A percentile compares a stretch with the other conserved stretches of the same genome.
These are phyloP conservation scores for Dothidotthia symphoricarpi DNA, from an alignment of 2,329 filamentous ascomycete species.

Conservation along the genomic window DNA sequence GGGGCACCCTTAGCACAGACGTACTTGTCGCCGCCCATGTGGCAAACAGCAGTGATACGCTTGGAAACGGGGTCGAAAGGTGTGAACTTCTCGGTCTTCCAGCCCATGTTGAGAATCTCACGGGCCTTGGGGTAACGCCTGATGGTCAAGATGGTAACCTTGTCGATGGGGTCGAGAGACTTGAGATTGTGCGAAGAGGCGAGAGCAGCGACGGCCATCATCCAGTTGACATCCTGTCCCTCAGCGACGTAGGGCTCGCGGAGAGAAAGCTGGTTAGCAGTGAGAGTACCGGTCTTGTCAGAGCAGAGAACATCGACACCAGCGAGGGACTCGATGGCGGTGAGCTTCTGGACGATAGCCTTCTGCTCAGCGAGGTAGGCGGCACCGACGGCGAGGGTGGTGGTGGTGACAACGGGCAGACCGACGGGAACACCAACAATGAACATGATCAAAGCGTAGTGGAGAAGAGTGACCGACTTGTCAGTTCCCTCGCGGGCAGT, in stretches of 20 bases:
- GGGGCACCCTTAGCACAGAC: constrained; percentile 75
- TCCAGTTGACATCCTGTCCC: constrained; percentile 77
- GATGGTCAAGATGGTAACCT: constrained; percentile 73
- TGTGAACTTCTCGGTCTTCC: constrained; percentile 75
- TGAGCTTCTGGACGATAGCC: constrained; percentile 77
- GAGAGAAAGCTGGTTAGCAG: constrained; percentile 72
- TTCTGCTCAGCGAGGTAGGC: constrained; percentile 75
- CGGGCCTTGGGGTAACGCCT: constrained; percentile 75
- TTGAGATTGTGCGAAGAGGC: constrained; percentile 78
- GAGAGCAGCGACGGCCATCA: constrained; percentile 77
- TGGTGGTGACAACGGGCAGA: constrained; percentile 77
- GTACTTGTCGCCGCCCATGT: constrained; percentile 68
- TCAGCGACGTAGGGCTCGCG: constrained; percentile 75
- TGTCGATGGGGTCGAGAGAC: constrained; percentile 76
- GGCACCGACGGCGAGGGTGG: constrained; percentile 72
- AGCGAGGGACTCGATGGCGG: constrained; percentile 66
- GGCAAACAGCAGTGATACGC: constrained; percentile 70
- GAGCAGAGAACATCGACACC: constrained; percentile 76
- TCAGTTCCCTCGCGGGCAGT: constrained; percentile 52
- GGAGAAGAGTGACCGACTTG: constrained; percentile 60
- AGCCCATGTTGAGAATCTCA: constrained; percentile 71
- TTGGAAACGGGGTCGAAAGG: constrained; percentile 78
- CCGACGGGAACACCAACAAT: constrained; percentile 76
- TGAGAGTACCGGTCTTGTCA: constrained; percentile 78
- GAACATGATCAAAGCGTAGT: constrained; percentile 52